Evolutionary conservation across 2,329 filamentous ascomycete species (phyloP).

Genomic region (Apiospora hydei): DNA sequence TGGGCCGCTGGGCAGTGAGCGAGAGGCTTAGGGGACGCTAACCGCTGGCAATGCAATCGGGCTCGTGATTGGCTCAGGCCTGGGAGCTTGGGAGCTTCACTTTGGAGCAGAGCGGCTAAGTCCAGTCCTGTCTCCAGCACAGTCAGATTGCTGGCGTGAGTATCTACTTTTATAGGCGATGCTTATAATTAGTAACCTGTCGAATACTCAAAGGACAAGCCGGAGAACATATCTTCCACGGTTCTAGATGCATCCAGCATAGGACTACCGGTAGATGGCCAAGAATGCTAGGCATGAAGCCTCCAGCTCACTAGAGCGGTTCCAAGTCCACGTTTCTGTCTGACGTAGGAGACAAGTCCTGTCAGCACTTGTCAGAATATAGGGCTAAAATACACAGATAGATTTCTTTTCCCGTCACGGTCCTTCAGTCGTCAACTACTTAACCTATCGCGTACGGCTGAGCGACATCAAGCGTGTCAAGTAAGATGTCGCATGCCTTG

Average conservation of each 20-base stretch:
- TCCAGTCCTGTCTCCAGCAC: background rate
- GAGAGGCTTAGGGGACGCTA: conserved; percentile 4
- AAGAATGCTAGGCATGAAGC: background rate
- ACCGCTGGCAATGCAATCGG: background rate
- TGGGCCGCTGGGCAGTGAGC: background rate
- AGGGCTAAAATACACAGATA: background rate
- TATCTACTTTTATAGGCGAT: background rate
- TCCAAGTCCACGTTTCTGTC: background rate
- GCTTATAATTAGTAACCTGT: background rate
- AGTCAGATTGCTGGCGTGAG: background rate
- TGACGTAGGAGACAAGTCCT: conserved; percentile 3
- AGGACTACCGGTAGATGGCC: background rate
- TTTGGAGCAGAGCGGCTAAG: background rate
- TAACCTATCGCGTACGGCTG: background rate
- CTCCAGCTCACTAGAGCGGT: too few relatives aligned
- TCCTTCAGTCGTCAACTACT: background rate
- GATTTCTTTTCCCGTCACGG: background rate
- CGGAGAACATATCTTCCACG: background rate
- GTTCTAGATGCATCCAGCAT: conserved; percentile 2
- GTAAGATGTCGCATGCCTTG: background rate
- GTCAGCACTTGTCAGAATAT: background rate
- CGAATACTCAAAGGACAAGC: background rate
- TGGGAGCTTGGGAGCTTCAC: background rate
- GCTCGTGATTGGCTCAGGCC: background rate
- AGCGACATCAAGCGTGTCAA: background rate